Conservation (phyloP, 1,284 basidiomycete species). For the Rhodotorula glutinis region DNA sequence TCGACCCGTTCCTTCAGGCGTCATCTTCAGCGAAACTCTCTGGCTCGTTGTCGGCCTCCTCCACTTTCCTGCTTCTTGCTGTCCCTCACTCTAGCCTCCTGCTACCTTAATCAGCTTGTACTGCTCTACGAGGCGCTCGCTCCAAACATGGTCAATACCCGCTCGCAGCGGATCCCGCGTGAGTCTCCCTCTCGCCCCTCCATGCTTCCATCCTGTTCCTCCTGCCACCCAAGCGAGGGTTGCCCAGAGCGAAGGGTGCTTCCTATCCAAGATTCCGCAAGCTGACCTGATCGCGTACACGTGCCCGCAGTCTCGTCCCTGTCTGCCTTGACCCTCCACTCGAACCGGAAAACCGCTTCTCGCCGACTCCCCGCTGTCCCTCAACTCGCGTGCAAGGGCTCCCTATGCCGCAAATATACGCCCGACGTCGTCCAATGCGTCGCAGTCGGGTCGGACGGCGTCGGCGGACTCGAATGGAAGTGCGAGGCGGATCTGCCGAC, state of each 20-base stretch:
- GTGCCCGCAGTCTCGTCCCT: slow-evolving; percentile 60
- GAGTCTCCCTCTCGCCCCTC: slow-evolving; percentile 5
- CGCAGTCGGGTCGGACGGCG: slow-evolving; percentile 69
- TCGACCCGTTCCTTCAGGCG: too few species aligned
- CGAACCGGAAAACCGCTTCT: slow-evolving; percentile 61
- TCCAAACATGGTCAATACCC: slow-evolving; percentile 11
- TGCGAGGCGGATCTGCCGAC: slow-evolving; percentile 86
- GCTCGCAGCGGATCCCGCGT: slow-evolving; percentile 22
- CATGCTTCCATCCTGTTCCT: too few species aligned
- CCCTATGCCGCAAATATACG: slow-evolving; percentile 67
- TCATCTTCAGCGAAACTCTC: too few species aligned
- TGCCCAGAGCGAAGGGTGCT: too few species aligned
- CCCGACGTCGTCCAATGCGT: slow-evolving; percentile 83
- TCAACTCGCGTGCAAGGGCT: slow-evolving; percentile 77
- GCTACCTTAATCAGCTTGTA: too few species aligned
- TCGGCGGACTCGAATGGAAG: slow-evolving; percentile 76
- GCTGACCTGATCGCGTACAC: not conserved
- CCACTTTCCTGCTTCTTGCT: not conserved
- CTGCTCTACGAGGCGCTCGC: too few species aligned
- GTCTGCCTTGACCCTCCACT: slow-evolving; percentile 74
- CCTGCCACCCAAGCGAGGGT: not conserved
- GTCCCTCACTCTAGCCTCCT: not conserved
- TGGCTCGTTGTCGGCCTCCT: not conserved
- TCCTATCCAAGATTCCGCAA: not conserved
- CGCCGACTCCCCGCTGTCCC: slow-evolving; percentile 66